These are phyloP conservation scores for Oidium heveae DNA, from an alignment of 2,329 filamentous ascomycete species.

Conservation along the genomic window DNA sequence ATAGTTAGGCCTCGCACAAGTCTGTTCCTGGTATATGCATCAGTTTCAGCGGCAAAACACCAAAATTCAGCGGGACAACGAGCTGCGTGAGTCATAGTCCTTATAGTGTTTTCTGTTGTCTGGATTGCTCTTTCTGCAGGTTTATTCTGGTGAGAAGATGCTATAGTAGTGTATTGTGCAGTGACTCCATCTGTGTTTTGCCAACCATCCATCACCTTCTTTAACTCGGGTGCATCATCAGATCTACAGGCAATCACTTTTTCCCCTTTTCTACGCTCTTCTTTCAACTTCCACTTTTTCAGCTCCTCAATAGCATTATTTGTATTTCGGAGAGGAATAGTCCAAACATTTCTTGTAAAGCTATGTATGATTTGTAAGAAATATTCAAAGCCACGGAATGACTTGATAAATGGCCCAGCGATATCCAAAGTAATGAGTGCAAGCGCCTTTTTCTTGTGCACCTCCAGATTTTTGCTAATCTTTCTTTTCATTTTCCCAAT, in stretches of 20 bases:
- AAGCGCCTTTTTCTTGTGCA: background rate
- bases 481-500: background rate
- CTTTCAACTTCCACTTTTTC: too few species aligned
- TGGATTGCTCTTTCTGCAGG: too few species aligned
- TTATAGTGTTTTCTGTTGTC: too few species aligned
- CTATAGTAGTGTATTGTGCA: too few species aligned
- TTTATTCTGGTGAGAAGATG: too few species aligned
- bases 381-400: background rate
- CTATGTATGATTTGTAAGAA: background rate
- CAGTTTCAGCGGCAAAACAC: conserved; percentile 1
- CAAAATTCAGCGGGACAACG: background rate
- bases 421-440: background rate
- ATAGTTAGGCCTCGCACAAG: background rate
- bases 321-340: background rate
- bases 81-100: background rate
- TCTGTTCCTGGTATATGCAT: too few species aligned
- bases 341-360: background rate
- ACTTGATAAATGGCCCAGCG: background rate
- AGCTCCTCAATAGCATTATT: background rate
- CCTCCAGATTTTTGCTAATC: background rate
- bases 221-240: too few species aligned
- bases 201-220: too few species aligned
- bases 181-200: too few species aligned
- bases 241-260: too few species aligned
- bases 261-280: too few species aligned